phyloP scores from a whole-genome alignment of 176 grass and related monocot species.

The Triticum monococcum region DNA sequence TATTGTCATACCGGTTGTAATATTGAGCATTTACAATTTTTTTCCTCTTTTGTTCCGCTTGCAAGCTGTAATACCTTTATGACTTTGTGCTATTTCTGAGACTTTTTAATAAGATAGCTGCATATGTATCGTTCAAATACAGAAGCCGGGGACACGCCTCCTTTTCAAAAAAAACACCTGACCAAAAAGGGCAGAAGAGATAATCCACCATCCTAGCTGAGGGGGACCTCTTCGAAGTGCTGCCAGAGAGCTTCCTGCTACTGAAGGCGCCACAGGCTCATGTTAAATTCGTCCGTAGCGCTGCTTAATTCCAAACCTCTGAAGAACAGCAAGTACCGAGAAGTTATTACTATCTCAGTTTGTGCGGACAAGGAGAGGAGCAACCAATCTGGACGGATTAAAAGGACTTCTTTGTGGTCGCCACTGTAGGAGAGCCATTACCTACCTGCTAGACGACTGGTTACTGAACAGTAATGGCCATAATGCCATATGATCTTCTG shows the following conservation, averaged over 20 bases:
- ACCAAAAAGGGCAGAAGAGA: constrained; percentile 2
- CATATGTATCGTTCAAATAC: too few relatives aligned
- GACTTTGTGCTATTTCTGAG: too few relatives aligned
- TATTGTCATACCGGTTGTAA: too few relatives aligned
- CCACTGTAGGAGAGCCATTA: not conserved
- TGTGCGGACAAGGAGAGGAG: not conserved
- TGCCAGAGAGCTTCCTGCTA: not conserved
- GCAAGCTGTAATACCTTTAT: too few relatives aligned
- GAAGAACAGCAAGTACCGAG: constrained; percentile 24
- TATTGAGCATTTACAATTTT: too few relatives aligned
- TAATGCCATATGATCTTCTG: too few relatives aligned
- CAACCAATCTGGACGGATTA: not conserved
- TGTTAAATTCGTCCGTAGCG: constrained; percentile 27
- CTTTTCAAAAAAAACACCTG: not conserved
- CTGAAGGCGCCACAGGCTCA: constrained; percentile 13
- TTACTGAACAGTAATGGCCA: not conserved
- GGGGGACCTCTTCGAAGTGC: constrained; percentile 31
- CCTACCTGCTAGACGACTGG: not conserved
- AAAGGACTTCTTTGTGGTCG: too few relatives aligned
- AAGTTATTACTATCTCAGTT: constrained; percentile 24
- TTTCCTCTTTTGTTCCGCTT: too few relatives aligned
- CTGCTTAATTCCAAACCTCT: constrained; percentile 9
- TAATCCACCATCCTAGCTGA: constrained; percentile 9
- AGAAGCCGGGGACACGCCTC: too few relatives aligned
- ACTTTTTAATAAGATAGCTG: too few relatives aligned